phyloP scores from a whole-genome alignment of 768 basidiomycete genomes.

The Lanmaoa rubissima region DNA sequence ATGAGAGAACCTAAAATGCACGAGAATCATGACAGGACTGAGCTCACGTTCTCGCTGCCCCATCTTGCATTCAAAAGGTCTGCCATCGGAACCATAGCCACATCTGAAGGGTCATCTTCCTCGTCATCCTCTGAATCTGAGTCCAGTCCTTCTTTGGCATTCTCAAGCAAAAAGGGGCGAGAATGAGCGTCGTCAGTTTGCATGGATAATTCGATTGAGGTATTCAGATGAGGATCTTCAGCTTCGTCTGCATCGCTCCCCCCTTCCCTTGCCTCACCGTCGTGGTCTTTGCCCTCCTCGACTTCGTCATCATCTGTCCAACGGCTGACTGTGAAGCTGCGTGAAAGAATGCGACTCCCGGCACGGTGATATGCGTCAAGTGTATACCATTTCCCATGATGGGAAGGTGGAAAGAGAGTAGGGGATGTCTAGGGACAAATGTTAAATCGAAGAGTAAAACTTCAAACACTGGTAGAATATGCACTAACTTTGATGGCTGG shows the following conservation, averaged over 20 bases:
- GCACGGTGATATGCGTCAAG: constrained; percentile 79
- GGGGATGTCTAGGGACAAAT: constrained; percentile 51
- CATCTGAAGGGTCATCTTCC: constrained; percentile 58
- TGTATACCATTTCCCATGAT: constrained; percentile 52
- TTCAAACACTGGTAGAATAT: not conserved
- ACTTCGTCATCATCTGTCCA: constrained; percentile 42
- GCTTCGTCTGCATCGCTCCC: constrained; percentile 31
- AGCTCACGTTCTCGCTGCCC: constrained; percentile 76
- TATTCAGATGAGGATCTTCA: constrained; percentile 23
- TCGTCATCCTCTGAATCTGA: constrained; percentile 42
- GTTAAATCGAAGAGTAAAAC: not conserved
- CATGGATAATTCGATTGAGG: constrained; percentile 26
- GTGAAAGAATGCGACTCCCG: constrained; percentile 88
- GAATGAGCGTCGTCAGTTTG: constrained; percentile 28
- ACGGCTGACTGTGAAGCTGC: constrained; percentile 83
- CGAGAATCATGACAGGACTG: not conserved
- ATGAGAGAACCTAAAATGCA: not conserved
- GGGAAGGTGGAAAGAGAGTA: constrained; percentile 63
- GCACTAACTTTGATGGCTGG: constrained; percentile 66
- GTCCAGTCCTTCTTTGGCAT: constrained; percentile 31
- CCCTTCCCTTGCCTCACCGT: constrained; percentile 36
- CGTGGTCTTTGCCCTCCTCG: constrained; percentile 4
- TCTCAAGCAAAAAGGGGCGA: constrained; percentile 1
- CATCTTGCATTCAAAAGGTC: constrained; percentile 93
- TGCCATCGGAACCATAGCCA: constrained; percentile 94